Evolutionary conservation across 495 filamentous ascomycete genomes (phyloP).

Genomic region (Apiosordaria backusii): DNA sequence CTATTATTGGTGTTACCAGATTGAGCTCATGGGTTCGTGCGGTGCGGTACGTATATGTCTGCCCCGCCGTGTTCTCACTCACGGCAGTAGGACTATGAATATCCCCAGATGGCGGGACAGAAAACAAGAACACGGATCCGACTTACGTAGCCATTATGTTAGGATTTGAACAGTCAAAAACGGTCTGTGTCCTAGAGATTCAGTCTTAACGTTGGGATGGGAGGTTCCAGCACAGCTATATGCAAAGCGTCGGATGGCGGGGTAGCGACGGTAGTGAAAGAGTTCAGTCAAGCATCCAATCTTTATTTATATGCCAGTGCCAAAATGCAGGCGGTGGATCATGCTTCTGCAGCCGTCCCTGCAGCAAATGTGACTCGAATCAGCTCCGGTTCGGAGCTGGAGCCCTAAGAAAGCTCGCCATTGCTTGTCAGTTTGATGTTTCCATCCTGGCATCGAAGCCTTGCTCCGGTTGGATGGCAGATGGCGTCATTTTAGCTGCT

Average conservation of each 20-base stretch:
- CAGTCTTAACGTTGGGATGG: background rate
- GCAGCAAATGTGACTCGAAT: slow-evolving; percentile 1
- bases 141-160: slow-evolving; percentile 4
- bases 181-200: background rate
- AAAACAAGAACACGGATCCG: background rate
- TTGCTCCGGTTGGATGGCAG: slow-evolving; percentile 10
- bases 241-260: background rate
- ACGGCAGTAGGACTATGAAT: background rate
- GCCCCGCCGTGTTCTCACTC: background rate
- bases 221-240: background rate
- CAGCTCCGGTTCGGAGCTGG: slow-evolving; percentile 17
- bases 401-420: background rate
- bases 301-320: background rate
- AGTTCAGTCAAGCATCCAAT: background rate
- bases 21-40: background rate
- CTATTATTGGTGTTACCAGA: slow-evolving; percentile 41
- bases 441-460: background rate
- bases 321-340: background rate
- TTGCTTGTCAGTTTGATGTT: background rate
- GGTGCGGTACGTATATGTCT: background rate
- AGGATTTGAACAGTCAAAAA: background rate
- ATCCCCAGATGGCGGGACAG: background rate
- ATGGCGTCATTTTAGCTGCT: slow-evolving; percentile 27
- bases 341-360: background rate
- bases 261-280: too few relatives aligned